Evolutionary conservation across 768 basidiomycete species (phyloP).

Genomic region (Suillus weaverae): DNA sequence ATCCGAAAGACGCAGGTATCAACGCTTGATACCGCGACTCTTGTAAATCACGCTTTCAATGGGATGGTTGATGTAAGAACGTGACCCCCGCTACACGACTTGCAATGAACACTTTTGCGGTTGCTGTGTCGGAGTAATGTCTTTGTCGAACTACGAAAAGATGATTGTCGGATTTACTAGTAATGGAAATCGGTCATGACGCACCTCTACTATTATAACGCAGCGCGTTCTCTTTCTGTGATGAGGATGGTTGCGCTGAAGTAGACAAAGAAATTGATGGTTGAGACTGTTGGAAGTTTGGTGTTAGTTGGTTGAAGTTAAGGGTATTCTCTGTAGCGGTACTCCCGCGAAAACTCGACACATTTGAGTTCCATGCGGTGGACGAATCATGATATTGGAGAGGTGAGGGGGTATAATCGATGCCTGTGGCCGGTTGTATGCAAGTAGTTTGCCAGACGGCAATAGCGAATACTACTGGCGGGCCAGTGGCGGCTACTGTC

Average conservation of each 20-base stretch:
- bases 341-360: not conserved
- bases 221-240: not conserved
- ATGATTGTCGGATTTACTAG: not conserved
- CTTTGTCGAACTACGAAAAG: not conserved
- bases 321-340: not conserved
- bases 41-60: conserved; percentile 23
- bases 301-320: not conserved
- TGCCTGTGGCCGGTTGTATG: not conserved
- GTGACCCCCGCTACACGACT: conserved; percentile 10
- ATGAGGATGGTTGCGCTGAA: not conserved
- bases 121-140: conserved; percentile 18
- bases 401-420: not conserved
- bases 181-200: not conserved
- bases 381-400: not conserved
- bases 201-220: not conserved
- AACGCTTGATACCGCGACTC: conserved; percentile 22
- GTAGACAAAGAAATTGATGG: no score
- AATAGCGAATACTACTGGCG: no score
- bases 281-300: not conserved
- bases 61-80: conserved; percentile 23
- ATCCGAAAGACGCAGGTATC: conserved; percentile 21
- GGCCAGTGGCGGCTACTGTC: not conserved
- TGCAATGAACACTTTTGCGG: conserved; percentile 16
- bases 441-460: no score
- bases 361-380: not conserved